Evolutionary conservation across 2,329 filamentous ascomycete genomes (phyloP).

Genomic region (Diaporthe citriasiana): DNA sequence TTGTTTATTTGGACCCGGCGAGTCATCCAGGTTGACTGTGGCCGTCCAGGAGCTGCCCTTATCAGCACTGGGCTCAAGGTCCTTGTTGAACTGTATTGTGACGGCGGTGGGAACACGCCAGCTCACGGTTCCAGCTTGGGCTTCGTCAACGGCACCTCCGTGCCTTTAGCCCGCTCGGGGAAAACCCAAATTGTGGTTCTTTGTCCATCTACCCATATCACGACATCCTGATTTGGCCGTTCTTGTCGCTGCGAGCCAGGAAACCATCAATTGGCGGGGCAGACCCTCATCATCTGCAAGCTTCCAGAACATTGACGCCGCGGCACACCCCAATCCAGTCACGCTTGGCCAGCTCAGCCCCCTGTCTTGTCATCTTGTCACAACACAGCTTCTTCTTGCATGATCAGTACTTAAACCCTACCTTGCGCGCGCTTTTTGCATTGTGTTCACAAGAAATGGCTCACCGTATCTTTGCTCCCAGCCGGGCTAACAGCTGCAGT

Average conservation of each 20-base stretch:
- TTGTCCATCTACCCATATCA: slow-evolving; percentile 27
- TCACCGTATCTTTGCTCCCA: slow-evolving; percentile 28
- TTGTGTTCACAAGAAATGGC: slow-evolving; percentile 2
- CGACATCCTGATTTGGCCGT: slow-evolving; percentile 13
- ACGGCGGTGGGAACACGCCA: slow-evolving; percentile 25
- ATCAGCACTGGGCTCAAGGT: slow-evolving; percentile 20
- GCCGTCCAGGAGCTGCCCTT: slow-evolving; percentile 25
- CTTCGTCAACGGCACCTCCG: slow-evolving; percentile 36
- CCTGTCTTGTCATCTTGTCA: slow-evolving; percentile 32
- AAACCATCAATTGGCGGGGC: slow-evolving; percentile 27
- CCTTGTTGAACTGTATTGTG: slow-evolving; percentile 8
- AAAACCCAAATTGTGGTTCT: slow-evolving; percentile 34
- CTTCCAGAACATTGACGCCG: slow-evolving; percentile 20
- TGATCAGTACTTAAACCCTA: slow-evolving; percentile 35
- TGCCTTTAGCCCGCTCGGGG: slow-evolving; percentile 15
- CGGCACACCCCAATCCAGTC: not conserved
- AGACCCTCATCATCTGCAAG: slow-evolving; percentile 30
- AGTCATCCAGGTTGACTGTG: slow-evolving; percentile 39
- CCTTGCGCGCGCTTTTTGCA: not conserved
- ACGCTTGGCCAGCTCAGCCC: slow-evolving; percentile 31
- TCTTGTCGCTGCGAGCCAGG: slow-evolving; percentile 3
- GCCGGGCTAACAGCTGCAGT: slow-evolving; percentile 25
- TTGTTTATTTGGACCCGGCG: not conserved
- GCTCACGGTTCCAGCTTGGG: slow-evolving; percentile 35
- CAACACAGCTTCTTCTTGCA: slow-evolving; percentile 30